These are phyloP conservation scores for Naegleria lovaniensis DNA, from an alignment of 208 protist genomes.

Conservation along the genomic window DNA sequence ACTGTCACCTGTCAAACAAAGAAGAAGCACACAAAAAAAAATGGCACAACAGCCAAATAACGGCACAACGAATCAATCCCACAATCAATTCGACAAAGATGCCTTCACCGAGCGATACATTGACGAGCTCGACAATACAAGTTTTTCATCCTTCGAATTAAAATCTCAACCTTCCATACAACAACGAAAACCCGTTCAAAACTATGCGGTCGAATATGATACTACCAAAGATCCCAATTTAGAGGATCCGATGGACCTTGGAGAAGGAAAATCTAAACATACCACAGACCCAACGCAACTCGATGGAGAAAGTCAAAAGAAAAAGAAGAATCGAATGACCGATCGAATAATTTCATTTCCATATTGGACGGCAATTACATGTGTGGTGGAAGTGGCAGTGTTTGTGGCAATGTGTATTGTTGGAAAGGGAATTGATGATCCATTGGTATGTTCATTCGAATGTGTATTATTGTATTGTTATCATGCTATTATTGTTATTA, in stretches of 20 bases:
- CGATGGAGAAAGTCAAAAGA: neutral
- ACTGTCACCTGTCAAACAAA: no score
- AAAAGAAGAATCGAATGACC: neutral
- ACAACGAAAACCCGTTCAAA: neutral
- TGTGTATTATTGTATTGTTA: no score
- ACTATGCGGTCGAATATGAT: neutral
- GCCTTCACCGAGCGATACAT: neutral
- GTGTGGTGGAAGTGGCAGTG: neutral
- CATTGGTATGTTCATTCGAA: neutral
- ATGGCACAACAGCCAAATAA: no score
- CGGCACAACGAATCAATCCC: no score
- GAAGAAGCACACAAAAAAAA: no score
- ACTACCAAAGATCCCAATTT: neutral
- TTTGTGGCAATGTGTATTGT: neutral
- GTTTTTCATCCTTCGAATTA: neutral
- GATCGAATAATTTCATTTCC: neutral
- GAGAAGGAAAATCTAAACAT: neutral
- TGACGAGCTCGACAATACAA: neutral
- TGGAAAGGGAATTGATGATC: neutral
- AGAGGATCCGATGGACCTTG: neutral
- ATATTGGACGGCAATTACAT: neutral
- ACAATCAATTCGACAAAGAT: neutral
- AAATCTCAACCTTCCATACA: neutral
- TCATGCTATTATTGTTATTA: no score
- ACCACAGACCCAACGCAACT: neutral